Percentiles rank a stretch among this genome's conserved stretches.
phyloP scores from a whole-genome alignment of 805 yeast genomes.

The Pichia nanzhaoensis region DNA sequence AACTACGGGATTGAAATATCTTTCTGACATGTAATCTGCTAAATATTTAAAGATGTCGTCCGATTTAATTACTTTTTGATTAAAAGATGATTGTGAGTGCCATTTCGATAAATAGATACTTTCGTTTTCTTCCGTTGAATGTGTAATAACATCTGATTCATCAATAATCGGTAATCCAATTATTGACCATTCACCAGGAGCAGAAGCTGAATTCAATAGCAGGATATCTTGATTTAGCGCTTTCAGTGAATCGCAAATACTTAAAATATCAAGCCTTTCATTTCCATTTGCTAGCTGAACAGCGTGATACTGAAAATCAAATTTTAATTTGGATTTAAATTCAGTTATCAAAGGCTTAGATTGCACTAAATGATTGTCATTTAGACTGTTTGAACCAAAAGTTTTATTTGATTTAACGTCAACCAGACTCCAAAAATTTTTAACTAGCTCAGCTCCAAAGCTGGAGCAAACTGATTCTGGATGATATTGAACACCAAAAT shows the following conservation, averaged over 20 bases:
- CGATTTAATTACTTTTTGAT: neutral
- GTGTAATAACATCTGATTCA: constrained; percentile 46
- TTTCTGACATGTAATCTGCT: constrained; percentile 40
- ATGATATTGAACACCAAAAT: constrained; percentile 93
- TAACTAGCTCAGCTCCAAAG: constrained; percentile 51
- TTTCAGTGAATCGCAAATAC: constrained; percentile 44
- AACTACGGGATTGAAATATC: constrained; percentile 26
- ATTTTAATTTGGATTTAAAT: constrained; percentile 9
- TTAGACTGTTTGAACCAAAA: neutral
- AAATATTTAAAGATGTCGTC: constrained; percentile 47
- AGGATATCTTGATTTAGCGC: constrained; percentile 39
- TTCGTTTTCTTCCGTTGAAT: constrained; percentile 44
- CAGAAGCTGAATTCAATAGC: constrained; percentile 68
- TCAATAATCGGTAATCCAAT: constrained; percentile 58
- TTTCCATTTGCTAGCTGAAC: constrained; percentile 3
- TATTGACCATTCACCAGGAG: constrained; percentile 85
- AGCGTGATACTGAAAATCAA: constrained; percentile 14
- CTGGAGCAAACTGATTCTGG: constrained; percentile 90
- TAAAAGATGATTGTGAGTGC: constrained; percentile 12
- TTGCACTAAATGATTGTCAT: constrained; percentile 21
- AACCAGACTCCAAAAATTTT: constrained; percentile 49
- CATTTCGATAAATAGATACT: constrained; percentile 27
- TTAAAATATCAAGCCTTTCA: constrained; percentile 12
- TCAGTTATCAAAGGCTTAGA: constrained; percentile 21
- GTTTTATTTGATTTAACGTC: neutral